phyloP scores from a whole-genome alignment of 139 green algal species.

The Micromonas commoda region DNA sequence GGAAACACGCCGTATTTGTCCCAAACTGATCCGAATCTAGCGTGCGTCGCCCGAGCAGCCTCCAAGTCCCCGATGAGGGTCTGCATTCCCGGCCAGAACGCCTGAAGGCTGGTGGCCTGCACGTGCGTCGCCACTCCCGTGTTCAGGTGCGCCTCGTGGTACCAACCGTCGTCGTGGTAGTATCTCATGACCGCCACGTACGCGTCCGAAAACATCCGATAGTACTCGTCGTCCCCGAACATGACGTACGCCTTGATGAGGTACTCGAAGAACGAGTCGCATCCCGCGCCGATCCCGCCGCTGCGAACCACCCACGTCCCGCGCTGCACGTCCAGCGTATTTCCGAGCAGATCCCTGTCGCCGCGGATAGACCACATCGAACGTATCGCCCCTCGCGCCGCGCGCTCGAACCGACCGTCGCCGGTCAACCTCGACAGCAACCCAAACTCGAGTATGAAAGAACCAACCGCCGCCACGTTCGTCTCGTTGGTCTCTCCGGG shows the following conservation, averaged over 20 bases:
- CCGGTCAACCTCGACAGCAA: conserved; percentile 36
- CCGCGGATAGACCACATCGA: conserved; percentile 3
- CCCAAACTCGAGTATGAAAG: conserved; percentile 46
- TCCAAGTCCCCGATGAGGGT: conserved; percentile 33
- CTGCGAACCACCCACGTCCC: conserved; percentile 32
- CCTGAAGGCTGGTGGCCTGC: conserved; percentile 30
- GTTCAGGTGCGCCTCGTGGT: conserved; percentile 33
- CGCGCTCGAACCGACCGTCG: conserved; percentile 26
- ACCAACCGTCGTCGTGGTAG: conserved; percentile 25
- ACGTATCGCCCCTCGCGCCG: conserved; percentile 6
- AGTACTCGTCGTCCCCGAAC: conserved; percentile 31
- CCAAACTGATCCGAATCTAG: conserved; percentile 34
- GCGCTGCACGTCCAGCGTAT: conserved; percentile 30
- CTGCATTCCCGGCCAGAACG: conserved; percentile 48
- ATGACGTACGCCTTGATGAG: conserved; percentile 41
- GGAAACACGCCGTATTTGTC: conserved; percentile 39
- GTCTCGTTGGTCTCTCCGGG: conserved; percentile 30
- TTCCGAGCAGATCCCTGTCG: conserved; percentile 27
- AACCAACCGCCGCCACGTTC: conserved; percentile 41
- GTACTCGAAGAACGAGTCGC: conserved; percentile 57
- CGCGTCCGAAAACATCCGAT: conserved; percentile 27
- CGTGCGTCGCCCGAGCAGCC: conserved; percentile 24
- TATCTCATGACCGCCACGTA: conserved; percentile 24
- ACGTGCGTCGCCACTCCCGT: conserved; percentile 12
- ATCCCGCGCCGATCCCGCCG: conserved; percentile 46